These are phyloP conservation scores for Claviceps pazoutovae DNA, from an alignment of 2,329 filamentous ascomycete genomes.

Conservation along the genomic window DNA sequence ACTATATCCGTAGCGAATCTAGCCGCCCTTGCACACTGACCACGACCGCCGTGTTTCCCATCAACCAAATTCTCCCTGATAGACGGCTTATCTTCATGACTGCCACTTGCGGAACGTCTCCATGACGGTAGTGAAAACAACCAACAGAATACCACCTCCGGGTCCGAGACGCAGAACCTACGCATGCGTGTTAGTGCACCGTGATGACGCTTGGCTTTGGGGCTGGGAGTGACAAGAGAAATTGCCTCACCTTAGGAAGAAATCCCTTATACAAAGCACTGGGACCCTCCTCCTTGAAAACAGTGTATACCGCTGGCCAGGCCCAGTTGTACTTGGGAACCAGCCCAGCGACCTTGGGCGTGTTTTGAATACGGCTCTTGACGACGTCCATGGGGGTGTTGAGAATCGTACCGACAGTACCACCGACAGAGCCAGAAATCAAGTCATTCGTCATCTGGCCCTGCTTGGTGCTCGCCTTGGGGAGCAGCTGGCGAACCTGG, in stretches of 20 bases:
- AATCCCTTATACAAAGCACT: slow-evolving; percentile 93
- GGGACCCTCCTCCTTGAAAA: slow-evolving; percentile 89
- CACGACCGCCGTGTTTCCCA: not conserved
- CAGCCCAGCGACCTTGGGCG: slow-evolving; percentile 63
- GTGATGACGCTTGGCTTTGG: not conserved
- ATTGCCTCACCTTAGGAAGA: slow-evolving; percentile 73
- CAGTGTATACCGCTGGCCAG: slow-evolving; percentile 70
- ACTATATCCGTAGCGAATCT: not conserved
- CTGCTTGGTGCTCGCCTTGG: slow-evolving; percentile 65
- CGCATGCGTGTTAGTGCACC: slow-evolving; percentile 3
- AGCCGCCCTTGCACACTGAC: not conserved
- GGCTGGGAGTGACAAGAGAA: slow-evolving; percentile 14
- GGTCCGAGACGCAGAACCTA: slow-evolving; percentile 37
- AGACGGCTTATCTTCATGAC: not conserved
- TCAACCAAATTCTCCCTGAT: not conserved
- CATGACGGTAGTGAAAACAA: slow-evolving; percentile 78
- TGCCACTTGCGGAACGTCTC: slow-evolving; percentile 71
- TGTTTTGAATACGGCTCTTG: slow-evolving; percentile 97
- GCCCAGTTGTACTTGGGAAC: slow-evolving; percentile 98
- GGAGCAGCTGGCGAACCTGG: slow-evolving; percentile 79
- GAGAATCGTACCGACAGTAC: slow-evolving; percentile 74
- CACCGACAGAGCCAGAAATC: slow-evolving; percentile 73
- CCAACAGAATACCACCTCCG: slow-evolving; percentile 56
- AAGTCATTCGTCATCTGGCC: slow-evolving; percentile 78
- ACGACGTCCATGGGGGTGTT: slow-evolving; percentile 97